Base-by-base conservation (phyloP, 768 basidiomycete genomes). In the Russula foetens region DNA sequence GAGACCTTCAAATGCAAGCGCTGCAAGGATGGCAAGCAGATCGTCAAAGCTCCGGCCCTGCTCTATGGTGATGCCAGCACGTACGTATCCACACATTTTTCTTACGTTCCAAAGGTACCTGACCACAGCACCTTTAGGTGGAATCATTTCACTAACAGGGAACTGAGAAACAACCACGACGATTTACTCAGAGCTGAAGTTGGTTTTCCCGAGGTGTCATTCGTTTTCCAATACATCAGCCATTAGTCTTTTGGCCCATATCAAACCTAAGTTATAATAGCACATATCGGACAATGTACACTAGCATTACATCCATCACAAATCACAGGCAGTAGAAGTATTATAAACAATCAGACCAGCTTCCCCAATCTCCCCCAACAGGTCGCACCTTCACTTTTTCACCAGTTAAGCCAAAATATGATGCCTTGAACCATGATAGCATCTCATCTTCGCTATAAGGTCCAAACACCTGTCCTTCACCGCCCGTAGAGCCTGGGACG, bases 1-100 rank as follows among this genome's bases (percentile, higher is more conserved):
- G 96, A 98, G 69, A 95, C 93, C 8, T 98, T 96, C 82, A 98
- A 98, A 74, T 95, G 92, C 74, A 92, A 90, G 71, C 81, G 91
- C 53, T 96, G 93, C 72, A 87, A 82, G 74, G 78, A 93, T 63
- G 93, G 92, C 21, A 88, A 81, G 67, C 97, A 98, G 71, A 69
- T 80, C 46, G 78, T 83, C 68, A 98, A 96, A 73, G 79, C 91
- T 4, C 84, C 86, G 2, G 94, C 92, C 0, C 71, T 98, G 68
- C 71, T 99, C 17, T 98, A 98, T 66, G 97, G 97, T 17, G 97
- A 99, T 71, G 93, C 91, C 2, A 95, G 92, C 88, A 90, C 95
- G 92, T 94, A 80, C 62, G 94, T 85, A 7, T 53, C 63, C 54
- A 17, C 46, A 15, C 44, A 59, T 28, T 39, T 51, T 28, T 11